phyloP scores from a whole-genome alignment of 2,329 filamentous ascomycete species.

The Tolypocladium album region DNA sequence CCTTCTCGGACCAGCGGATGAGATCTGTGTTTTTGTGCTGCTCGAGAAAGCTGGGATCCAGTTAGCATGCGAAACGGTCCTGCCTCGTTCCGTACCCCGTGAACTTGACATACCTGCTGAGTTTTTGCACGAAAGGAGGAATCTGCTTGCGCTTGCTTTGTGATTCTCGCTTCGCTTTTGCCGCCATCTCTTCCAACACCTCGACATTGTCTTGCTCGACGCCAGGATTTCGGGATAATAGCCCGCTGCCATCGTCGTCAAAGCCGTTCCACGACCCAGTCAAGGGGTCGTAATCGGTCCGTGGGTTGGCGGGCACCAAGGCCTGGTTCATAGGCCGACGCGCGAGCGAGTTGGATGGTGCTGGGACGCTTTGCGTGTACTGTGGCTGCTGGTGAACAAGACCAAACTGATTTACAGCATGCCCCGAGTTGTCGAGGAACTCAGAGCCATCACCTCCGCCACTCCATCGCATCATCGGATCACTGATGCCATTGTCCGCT shows the following conservation, averaged over 20 bases:
- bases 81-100: neutral
- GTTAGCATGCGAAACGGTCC: neutral
- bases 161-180: constrained; percentile 75
- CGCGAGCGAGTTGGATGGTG: constrained; percentile 40
- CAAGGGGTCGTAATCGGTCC: constrained; percentile 24
- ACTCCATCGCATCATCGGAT: constrained; percentile 37
- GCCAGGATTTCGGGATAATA: constrained; percentile 25
- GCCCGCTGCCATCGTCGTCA: constrained; percentile 25
- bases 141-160: constrained; percentile 90
- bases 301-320: constrained; percentile 32
- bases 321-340: constrained; percentile 40
- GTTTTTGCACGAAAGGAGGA: constrained; percentile 92
- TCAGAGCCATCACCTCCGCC: constrained; percentile 23
- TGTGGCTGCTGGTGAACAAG: constrained; percentile 25
- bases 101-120: constrained; percentile 68
- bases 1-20: constrained; percentile 94
- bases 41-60: constrained; percentile 66
- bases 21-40: constrained; percentile 86
- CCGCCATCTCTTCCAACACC: constrained; percentile 67
- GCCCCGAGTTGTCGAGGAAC: constrained; percentile 23
- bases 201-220: constrained; percentile 62
- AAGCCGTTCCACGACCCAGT: constrained; percentile 31
- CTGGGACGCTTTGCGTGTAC: constrained; percentile 18
- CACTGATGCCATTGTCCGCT: constrained; percentile 33
- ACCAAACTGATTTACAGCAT: constrained; percentile 24